Evolutionary conservation across 2,329 filamentous ascomycete genomes (phyloP).

Genomic region (Fusarium succisae): DNA sequence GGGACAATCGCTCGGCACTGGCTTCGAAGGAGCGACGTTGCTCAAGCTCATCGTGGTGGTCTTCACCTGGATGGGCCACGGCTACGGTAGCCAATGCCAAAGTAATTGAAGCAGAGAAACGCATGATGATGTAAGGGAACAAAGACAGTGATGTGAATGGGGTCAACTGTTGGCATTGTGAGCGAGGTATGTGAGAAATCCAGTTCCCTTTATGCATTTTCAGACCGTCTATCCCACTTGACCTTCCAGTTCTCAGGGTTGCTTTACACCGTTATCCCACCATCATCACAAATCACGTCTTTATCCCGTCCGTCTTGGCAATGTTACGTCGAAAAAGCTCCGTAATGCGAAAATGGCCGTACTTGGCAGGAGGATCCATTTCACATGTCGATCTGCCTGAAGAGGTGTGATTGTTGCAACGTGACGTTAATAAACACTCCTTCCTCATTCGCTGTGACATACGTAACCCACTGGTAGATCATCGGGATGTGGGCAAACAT

Average conservation of each 20-base stretch:
- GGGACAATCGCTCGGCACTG: conserved; percentile 37
- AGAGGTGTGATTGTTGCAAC: neutral
- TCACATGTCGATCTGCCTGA: neutral
- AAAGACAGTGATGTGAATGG: neutral
- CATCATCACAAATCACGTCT: conserved; percentile 4
- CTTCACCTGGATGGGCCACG: neutral
- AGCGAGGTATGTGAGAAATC: too few species aligned
- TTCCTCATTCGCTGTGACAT: neutral
- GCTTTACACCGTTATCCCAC: neutral
- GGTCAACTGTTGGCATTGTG: too few species aligned
- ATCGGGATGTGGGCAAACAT: conserved; percentile 5
- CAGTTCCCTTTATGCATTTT: neutral
- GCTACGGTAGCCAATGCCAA: neutral
- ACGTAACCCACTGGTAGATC: neutral
- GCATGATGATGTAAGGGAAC: neutral
- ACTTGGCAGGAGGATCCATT: neutral
- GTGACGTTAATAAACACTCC: neutral
- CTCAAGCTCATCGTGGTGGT: conserved; percentile 2
- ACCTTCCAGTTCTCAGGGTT: neutral
- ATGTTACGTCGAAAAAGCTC: neutral
- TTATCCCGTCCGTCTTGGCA: conserved; percentile 2
- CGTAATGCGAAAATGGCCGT: neutral
- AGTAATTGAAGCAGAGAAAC: neutral
- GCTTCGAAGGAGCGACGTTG: neutral
- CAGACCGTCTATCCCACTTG: neutral